phyloP scores from a whole-genome alignment of 768 basidiomycete species.

The Tylopilus subfusipes region DNA sequence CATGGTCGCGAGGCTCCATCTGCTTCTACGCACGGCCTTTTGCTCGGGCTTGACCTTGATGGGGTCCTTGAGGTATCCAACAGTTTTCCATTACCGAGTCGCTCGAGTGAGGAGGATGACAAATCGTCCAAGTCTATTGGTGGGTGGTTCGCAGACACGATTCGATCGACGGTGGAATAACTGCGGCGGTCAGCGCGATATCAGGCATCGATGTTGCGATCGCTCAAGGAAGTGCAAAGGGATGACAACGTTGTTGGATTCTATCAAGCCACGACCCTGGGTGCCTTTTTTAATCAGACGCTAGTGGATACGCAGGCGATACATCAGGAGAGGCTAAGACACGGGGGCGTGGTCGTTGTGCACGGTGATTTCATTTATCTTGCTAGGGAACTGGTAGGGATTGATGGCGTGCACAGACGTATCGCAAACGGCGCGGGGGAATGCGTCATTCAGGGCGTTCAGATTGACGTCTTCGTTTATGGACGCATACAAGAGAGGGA shows the following conservation, averaged over 20 bases:
- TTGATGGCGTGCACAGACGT: constrained; percentile 50
- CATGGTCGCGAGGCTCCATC: constrained; percentile 78
- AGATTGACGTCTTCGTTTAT: constrained; percentile 75
- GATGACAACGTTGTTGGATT: constrained; percentile 93
- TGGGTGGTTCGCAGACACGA: constrained; percentile 35
- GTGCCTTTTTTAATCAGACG: constrained; percentile 80
- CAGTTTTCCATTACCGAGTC: constrained; percentile 79
- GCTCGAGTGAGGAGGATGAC: constrained; percentile 73
- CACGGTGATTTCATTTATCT: constrained; percentile 55
- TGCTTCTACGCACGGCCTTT: constrained; percentile 74
- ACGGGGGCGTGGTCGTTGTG: constrained; percentile 81
- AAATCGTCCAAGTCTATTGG: constrained; percentile 75
- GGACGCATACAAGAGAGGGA: constrained; percentile 76
- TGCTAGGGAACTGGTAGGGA: not conserved
- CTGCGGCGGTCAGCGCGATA: constrained; percentile 56
- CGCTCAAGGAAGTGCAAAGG: constrained; percentile 85
- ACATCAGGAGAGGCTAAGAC: constrained; percentile 80
- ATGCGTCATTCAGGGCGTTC: constrained; percentile 87
- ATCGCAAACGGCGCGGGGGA: constrained; percentile 75
- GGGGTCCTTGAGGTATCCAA: constrained; percentile 89
- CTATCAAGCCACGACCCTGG: constrained; percentile 85
- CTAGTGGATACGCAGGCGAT: constrained; percentile 80
- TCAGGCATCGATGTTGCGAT: constrained; percentile 79
- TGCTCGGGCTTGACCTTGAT: constrained; percentile 90
- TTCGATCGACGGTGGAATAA: constrained; percentile 1